A percentile compares a stretch with the other conserved stretches of the same genome.
These are phyloP conservation scores for Tolypocladium ophioglossoides DNA, from an alignment of 2,329 filamentous ascomycete genomes.

Conservation along the genomic window DNA sequence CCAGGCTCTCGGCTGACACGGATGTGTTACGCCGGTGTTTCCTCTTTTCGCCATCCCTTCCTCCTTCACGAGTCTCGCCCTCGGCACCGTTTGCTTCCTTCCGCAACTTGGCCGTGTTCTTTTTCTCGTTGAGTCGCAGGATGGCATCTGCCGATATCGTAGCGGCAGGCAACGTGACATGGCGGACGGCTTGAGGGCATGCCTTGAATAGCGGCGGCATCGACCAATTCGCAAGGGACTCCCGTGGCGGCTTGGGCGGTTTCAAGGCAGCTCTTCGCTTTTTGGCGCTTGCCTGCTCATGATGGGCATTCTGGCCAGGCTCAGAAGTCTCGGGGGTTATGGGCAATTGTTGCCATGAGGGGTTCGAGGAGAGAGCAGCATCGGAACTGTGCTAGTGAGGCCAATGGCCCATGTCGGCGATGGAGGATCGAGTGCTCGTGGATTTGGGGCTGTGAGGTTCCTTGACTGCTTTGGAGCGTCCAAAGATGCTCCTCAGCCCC, in stretches of 20 bases:
- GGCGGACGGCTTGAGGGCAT: conserved; percentile 72
- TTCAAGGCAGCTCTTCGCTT: conserved; percentile 6
- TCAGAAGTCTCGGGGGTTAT: conserved; percentile 5
- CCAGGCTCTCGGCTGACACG: conserved; percentile 34
- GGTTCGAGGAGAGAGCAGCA: conserved; percentile 11
- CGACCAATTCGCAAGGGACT: conserved; percentile 41
- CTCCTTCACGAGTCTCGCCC: neutral
- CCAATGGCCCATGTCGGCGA: conserved; percentile 35
- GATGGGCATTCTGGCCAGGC: conserved; percentile 5
- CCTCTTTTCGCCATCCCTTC: conserved; percentile 29
- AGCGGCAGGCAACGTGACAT: conserved; percentile 59
- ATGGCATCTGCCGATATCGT: conserved; percentile 59
- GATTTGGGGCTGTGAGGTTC: conserved; percentile 21
- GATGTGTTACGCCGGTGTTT: conserved; percentile 34
- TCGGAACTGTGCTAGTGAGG: conserved; percentile 20
- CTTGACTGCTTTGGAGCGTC: conserved; percentile 29
- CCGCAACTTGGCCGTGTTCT: conserved; percentile 14
- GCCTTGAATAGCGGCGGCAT: conserved; percentile 76
- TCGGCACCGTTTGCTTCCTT: conserved; percentile 4
- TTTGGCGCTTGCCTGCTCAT: conserved; percentile 5
- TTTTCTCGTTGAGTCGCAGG: conserved; percentile 47
- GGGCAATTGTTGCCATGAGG: conserved; percentile 25
- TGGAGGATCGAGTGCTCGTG: conserved; percentile 32
- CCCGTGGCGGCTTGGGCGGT: conserved; percentile 12
- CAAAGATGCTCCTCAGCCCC: conserved; percentile 40